Conservation (phyloP, 1,284 basidiomycete genomes). For the Tetrapyrgos nigripes region DNA sequence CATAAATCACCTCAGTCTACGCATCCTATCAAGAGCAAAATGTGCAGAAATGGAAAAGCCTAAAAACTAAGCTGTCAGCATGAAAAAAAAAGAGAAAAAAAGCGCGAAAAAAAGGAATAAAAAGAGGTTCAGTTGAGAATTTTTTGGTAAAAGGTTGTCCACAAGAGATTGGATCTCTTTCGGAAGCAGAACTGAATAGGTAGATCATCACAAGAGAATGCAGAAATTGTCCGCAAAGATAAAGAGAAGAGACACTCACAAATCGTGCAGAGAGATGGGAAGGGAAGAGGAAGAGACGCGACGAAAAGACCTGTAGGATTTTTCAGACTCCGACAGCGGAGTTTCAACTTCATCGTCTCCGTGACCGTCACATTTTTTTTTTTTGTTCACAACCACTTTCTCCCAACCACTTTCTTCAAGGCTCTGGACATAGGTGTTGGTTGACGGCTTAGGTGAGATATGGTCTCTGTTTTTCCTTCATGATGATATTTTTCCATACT, state of each 20-base stretch:
- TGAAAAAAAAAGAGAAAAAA: too few relatives aligned
- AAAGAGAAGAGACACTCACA: not conserved
- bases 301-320: conserved; percentile 33
- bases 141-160: conserved; percentile 65
- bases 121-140: conserved; percentile 39
- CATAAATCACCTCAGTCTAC: too few relatives aligned
- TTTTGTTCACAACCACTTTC: not conserved
- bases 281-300: not conserved
- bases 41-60: not conserved
- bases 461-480: not conserved
- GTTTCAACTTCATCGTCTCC: not conserved
- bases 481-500: conserved; percentile 74
- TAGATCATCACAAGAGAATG: conserved; percentile 55
- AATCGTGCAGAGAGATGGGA: not conserved
- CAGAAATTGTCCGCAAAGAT: not conserved
- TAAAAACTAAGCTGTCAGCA: too few relatives aligned
- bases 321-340: conserved; percentile 27
- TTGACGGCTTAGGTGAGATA: not conserved
- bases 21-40: not conserved
- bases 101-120: not conserved
- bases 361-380: not conserved
- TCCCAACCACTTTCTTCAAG: not conserved
- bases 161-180: conserved; percentile 77
- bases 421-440: too few relatives aligned
- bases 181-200: conserved; percentile 84